Evolutionary conservation across 768 basidiomycete species (phyloP), one percentile per base, ranked within the genome.

Genomic region (Tylopilus sp.): DNA sequence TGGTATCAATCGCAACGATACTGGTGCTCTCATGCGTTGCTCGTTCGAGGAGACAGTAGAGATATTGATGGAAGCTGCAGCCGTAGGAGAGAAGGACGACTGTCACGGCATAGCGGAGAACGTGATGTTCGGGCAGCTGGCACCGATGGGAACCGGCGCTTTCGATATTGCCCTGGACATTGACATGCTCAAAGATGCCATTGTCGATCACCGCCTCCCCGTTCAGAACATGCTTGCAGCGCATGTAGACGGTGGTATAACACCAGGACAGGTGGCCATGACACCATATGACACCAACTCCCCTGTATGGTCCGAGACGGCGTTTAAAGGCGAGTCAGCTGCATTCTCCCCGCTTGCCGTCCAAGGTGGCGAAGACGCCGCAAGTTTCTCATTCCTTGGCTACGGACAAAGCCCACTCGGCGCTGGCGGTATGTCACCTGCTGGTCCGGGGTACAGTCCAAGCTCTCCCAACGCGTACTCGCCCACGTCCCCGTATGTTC

Each of bases 1-100:
- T 64, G 97, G 97, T 69, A 99, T 99, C 72, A 99, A 99, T 71
- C 86, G 97, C 43, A 88, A 95, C 22, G 97, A 99, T 61, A 98
- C 97, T n/a, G 97, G 97, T 18, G 95, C 97, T 4, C 77, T 99
- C 47, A 98, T 98, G 88, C 79, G 97, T 44, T 98, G 93, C 69
- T 98, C 97, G 1, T 99, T 99, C 78, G 97, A 99, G 69, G 97
- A 98, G 76, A 99, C 97, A 3, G 97, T 99, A 54, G 97, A 99
- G 68, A 98, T 98, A 61, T 71, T 99, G 49, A 95, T 98, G 88
- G 97, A 99, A 67, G 97, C 97, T 0, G 97, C 97, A 1, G 94
- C 95, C 1, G 89, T 95, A 21, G 97, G 97, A 48, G 95, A 98
- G 75, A 91, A 93, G 69, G 97, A 99, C 57, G 95, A 98, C 60